Base-by-base conservation (phyloP, 306 rosid species). In the Lathyrus aphaca region DNA sequence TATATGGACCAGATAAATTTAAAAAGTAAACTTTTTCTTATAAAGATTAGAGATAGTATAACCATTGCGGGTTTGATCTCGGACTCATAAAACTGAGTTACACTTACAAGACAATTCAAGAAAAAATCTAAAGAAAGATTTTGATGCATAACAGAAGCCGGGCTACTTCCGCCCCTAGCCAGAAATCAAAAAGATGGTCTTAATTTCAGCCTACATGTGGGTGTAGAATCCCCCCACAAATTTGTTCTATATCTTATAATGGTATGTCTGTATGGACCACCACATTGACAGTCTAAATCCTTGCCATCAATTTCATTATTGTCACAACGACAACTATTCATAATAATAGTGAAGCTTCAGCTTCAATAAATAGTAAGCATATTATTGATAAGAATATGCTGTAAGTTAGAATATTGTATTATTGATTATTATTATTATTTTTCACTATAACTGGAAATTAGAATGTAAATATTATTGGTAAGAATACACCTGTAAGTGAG, bases 201-300 rank as follows among this genome's bases (percentile, higher is more conserved):
- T 55, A 55, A 43, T 27, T 32, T 57, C 16, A 16, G 39, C 39
- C 29, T 3, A 25, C 21, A 18, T 25, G 30, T 27, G 35, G 51
- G 46, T n/a, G 32, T 19, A 43, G 11, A 44, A 30, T n/a, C 32
- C 29, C 15, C 11, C 59, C 17, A 61, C 49, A 14, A 60, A 43
- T 16, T 8, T 46, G 29, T 50, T n/a, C 40, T 32, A 15, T 45
- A 45, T 59, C 58, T 37, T 7, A 53, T 38, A 62, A 55, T 55
- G 18, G n/a, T 35, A 67, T 30, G 46, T 13, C 9, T 38, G 8
- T 19, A 39, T 69, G 74, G 74, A 69, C 40, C 64, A 69, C 66
- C 37, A 14, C 55, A n/a, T 25, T 45, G 40, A 37, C 51, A 4
- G 11, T 61, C 69, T 51, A 53, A 53, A 54, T 62, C 78, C 27